phyloP scores from a whole-genome alignment of 1,284 basidiomycete species.

The Moesziomyces sp. region DNA sequence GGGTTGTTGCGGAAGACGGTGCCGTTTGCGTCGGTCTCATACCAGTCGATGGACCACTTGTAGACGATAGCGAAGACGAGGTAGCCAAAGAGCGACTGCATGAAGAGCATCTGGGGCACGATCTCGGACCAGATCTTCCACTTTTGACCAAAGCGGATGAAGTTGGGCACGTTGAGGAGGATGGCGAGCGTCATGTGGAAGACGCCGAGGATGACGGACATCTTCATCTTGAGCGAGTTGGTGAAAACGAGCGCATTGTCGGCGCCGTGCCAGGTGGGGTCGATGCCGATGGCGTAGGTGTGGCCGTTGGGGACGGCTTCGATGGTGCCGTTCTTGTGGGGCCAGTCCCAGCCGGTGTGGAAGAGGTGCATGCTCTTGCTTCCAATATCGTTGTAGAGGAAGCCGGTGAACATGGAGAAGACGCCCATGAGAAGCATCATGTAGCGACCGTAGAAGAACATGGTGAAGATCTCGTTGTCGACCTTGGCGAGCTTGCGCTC shows the following conservation, averaged over 20 bases:
- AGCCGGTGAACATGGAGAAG: constrained; percentile 91
- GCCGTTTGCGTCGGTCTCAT: constrained; percentile 71
- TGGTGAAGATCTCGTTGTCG: constrained; percentile 86
- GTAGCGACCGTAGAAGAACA: constrained; percentile 96
- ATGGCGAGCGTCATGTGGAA: constrained; percentile 99
- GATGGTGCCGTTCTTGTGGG: constrained; percentile 68
- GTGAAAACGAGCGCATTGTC: constrained; percentile 93
- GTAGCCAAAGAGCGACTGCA: constrained; percentile 97
- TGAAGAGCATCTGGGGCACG: constrained; percentile 95
- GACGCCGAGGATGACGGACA: constrained; percentile 96
- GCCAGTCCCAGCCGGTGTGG: constrained; percentile 88
- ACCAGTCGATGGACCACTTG: constrained; percentile 97
- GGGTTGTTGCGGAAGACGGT: constrained; percentile 73
- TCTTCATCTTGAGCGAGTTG: constrained; percentile 99
- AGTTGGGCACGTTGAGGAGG: constrained; percentile 94
- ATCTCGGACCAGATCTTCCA: constrained; percentile 92
- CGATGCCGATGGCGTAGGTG: constrained; percentile 91
- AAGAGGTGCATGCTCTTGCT: constrained; percentile 90
- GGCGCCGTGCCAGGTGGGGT: constrained; percentile 93
- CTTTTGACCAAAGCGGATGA: constrained; percentile 87
- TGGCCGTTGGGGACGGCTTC: constrained; percentile 71
- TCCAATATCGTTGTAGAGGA: constrained; percentile 99
- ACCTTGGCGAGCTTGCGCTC: constrained; percentile 83
- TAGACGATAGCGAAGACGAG: constrained; percentile 93
- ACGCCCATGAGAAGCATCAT: constrained; percentile 97